Evolutionary conservation across 805 yeast genomes (phyloP), one percentile per base, ranked within the genome.

Genomic region (Middelhovenomyces tepae): DNA sequence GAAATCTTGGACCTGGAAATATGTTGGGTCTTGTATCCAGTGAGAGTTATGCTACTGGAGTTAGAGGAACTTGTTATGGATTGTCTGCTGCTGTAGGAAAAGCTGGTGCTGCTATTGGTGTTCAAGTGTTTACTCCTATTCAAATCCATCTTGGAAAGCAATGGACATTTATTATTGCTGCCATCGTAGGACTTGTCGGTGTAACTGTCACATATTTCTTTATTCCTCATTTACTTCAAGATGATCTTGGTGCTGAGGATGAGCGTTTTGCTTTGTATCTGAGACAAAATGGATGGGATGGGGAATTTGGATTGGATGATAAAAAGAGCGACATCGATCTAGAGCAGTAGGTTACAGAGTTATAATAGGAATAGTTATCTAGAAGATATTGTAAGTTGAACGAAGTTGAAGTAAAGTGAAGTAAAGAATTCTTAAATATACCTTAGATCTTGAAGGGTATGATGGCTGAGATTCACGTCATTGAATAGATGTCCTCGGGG

Each of bases 71-170:
- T 1, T 63, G 71, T 31, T 81, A 81, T 47, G 89, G 89, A 23
- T 45, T 81, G 15, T 68, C 80, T 29, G 91, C 91, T 23, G 91
- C 87, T 3, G 61, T 78, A 30, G 91, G 91, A 37, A 81, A 81
- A 54, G 79, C 78, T 16, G 93, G 91, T 36, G 91, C 89, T n/a
- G 86, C 78, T 15, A 75, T 78, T 14, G 91, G 91, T 18, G 78
- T 86, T 16, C 71, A 76, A 51, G 69, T 69, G 11, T 81, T 82
- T 58, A 71, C 75, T 7, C 80, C 84, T 11, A 78, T 81, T 44
- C 73, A 76, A 56, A 55, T 48, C 25, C 55, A 78, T 48, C 60
- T 77, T 42, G 91, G 91, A 22, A 62, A 71, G 45, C 60, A 60
- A 39, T 81, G 84, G 83, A 80, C 89, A 4, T 81, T 81, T 47